Conservation (phyloP, 805 yeast genomes). For the Sungouiella thailandica region DNA sequence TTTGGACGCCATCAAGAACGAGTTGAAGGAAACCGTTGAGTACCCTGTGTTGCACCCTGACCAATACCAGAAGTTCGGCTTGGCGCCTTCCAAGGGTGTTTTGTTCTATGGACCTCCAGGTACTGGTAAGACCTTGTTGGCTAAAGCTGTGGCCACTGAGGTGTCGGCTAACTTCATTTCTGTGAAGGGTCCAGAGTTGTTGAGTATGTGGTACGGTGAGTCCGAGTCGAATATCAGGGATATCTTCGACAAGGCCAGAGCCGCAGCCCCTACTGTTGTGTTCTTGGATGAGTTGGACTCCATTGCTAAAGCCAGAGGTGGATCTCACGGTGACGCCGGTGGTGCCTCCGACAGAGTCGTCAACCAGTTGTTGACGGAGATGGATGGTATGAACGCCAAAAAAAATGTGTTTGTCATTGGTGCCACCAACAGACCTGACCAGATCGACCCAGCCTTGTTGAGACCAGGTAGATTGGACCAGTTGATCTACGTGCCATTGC, state of each 20-base stretch:
- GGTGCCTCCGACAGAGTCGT: constrained; percentile 97
- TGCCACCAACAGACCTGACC: constrained; percentile 99
- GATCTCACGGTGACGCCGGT: constrained; percentile 68
- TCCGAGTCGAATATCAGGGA: constrained; percentile 96
- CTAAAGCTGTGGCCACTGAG: constrained; percentile 99
- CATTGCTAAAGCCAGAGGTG: constrained; percentile 96
- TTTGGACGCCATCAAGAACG: constrained; percentile 90
- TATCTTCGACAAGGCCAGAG: constrained; percentile 96
- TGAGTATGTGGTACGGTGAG: constrained; percentile 99
- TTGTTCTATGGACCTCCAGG: constrained; percentile 99
- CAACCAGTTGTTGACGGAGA: constrained; percentile 91
- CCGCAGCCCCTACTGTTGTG: constrained; percentile 99
- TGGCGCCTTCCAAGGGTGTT: constrained; percentile 97
- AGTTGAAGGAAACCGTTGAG: constrained; percentile 97
- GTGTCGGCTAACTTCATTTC: constrained; percentile 97
- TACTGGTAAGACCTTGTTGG: constrained; percentile 98
- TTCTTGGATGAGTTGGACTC: constrained; percentile 98
- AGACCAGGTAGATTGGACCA: constrained; percentile 99
- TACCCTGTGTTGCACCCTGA: constrained; percentile 99
- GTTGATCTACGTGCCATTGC: constrained; percentile 96
- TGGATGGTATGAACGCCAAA: constrained; percentile 99
- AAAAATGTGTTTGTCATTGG: constrained; percentile 98
- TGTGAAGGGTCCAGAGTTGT: constrained; percentile 93
- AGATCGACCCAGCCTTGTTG: constrained; percentile 95
- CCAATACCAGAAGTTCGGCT: constrained; percentile 95